Base-by-base conservation (phyloP, 345 rosid species). In the Gynandropsis gynandra region DNA sequence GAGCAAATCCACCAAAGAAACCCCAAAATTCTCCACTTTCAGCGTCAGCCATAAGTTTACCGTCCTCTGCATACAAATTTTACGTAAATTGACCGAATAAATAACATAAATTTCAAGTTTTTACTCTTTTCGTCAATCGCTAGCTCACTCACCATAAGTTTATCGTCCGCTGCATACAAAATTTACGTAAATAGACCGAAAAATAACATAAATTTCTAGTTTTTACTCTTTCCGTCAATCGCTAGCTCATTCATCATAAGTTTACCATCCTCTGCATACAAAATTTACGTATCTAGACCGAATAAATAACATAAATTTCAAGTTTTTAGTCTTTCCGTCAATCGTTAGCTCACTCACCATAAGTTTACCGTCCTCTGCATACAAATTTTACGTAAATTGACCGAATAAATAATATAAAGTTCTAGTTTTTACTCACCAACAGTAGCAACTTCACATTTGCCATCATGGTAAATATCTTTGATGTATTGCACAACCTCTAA, bases 1-100 rank as follows among this genome's bases (percentile, higher is more conserved):
- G 98, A 74, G 98, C 98, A 70, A 82, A 92, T 9, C 98, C 98
- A 68, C 98, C 98, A 66, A 92, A 92, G 41, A 85, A 74, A 29
- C 75, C 88, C 98, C 97, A 92, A 75, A 92, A 92, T 52, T 92
- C 98, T 54, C 98, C 97, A 72, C 83, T 75, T 27, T 87, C 98
- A 51, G 88, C 80, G 80, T 87, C 98, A 61, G 97, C 97, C 98
- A 92, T 92, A 73, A 92, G 72, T 62, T 66, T 92, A 46, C 97
- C 98, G 69, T 92, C 98, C 95, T 92, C 97, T 92, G 60, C 61
- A 24, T 34, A 33, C 56, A 50, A 52, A 32, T 17, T 58, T 47
- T 15, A 52, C 46, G 44, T 58, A 60, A 10, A 62, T 21, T 53
- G 61, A 59, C 50, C 37, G 12, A 59, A 31, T n/a, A 67, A 43